Conservation (phyloP, 179 eudicot species). For the Silene coronaria region DNA sequence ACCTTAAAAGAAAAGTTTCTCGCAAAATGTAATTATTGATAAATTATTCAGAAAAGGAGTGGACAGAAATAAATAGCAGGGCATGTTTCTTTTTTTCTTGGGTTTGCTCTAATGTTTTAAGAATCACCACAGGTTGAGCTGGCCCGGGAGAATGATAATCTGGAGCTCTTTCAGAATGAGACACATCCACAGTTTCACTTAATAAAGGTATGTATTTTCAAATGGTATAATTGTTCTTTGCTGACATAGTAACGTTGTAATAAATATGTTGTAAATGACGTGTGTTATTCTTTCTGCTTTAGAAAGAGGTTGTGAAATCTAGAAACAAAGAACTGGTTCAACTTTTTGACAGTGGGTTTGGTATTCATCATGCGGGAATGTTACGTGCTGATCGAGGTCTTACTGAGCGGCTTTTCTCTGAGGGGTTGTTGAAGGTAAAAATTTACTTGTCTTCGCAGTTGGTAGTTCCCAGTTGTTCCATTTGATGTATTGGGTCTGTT, state of each 20-base stretch:
- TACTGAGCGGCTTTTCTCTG: constrained; percentile 90
- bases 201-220: constrained; percentile 49
- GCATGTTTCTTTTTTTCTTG: constrained; percentile 12
- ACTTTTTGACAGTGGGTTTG: constrained; percentile 79
- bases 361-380: constrained; percentile 99
- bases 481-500: constrained; percentile 8
- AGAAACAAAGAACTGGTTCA: constrained; percentile 87
- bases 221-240: neutral
- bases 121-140: constrained; percentile 57
- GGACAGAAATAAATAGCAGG: neutral
- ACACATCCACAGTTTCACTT: constrained; percentile 76
- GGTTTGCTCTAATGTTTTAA: constrained; percentile 13
- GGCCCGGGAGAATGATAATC: constrained; percentile 52
- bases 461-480: constrained; percentile 1
- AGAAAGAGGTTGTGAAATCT: constrained; percentile 87
- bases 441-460: constrained; percentile 7
- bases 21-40: neutral
- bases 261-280: constrained; percentile 9
- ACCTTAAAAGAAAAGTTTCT: neutral
- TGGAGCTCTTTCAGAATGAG: constrained; percentile 68
- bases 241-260: neutral
- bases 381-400: constrained; percentile 91
- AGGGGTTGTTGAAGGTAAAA: constrained; percentile 69
- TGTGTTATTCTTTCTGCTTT: constrained; percentile 18
- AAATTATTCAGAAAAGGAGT: neutral